These are phyloP conservation scores for grape (Vitis vinifera) DNA, from an alignment of 164 flowering plant species.

Conservation along the genomic window DNA sequence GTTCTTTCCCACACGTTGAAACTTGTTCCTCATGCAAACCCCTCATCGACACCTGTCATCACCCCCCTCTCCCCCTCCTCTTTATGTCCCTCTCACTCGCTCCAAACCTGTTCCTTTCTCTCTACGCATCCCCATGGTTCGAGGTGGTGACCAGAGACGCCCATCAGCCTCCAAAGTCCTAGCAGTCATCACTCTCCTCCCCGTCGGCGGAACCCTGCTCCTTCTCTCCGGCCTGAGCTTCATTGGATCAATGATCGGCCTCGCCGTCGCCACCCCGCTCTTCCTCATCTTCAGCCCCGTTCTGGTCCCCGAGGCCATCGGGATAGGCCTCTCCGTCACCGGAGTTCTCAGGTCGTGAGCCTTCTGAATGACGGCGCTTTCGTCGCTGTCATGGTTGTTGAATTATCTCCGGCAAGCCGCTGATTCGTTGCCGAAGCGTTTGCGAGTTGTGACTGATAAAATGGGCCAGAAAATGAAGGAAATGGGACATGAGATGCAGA, in stretches of 20 bases:
- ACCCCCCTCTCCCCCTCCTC: too few relatives aligned
- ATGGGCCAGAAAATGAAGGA: too few relatives aligned
- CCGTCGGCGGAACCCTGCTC: slow-evolving; percentile 47
- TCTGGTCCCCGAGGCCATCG: slow-evolving; percentile 51
- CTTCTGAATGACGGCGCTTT: slow-evolving; percentile 51
- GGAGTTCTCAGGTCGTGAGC: slow-evolving; percentile 53
- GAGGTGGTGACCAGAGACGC: too few relatives aligned
- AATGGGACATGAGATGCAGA: too few relatives aligned
- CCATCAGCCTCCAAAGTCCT: too few relatives aligned
- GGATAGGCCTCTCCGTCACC: slow-evolving; percentile 39
- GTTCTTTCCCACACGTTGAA: too few relatives aligned
- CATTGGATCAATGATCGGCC: slow-evolving; percentile 32
- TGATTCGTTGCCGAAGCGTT: slow-evolving; percentile 11
- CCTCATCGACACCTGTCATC: too few relatives aligned
- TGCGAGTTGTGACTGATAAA: too few relatives aligned
- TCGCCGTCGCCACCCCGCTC: slow-evolving; percentile 40
- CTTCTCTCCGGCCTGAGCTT: slow-evolving; percentile 48
- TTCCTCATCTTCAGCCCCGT: slow-evolving; percentile 62
- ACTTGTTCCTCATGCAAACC: too few relatives aligned
- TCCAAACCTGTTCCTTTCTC: too few relatives aligned
- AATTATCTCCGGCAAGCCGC: slow-evolving; percentile 24
- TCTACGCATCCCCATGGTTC: too few relatives aligned
- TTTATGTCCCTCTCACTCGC: too few relatives aligned
- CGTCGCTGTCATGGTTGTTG: slow-evolving; percentile 43
- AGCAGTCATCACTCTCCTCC: slow-evolving; percentile 29